These are phyloP conservation scores for Saccharomyces hybrid DNA, from an alignment of 1,139 yeast genomes.

Conservation along the genomic window DNA sequence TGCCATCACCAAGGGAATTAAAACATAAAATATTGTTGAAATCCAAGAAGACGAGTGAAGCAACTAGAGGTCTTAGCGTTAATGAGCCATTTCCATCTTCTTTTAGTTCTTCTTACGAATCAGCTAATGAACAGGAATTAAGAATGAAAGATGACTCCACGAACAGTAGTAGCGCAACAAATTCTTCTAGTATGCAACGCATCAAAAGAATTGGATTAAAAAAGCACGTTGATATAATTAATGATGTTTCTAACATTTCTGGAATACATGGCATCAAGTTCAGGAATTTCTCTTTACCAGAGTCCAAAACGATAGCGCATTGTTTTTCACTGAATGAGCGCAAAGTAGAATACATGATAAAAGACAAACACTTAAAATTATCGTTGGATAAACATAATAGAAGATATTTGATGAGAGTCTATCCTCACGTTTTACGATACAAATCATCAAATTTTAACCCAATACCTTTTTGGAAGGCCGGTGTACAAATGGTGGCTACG, in stretches of 20 bases:
- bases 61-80: neutral
- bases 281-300: slow-evolving; percentile 76
- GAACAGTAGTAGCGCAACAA: slow-evolving; percentile 13
- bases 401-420: slow-evolving; percentile 67
- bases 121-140: slow-evolving; percentile 20
- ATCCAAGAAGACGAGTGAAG: slow-evolving; percentile 50
- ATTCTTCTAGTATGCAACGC: slow-evolving; percentile 24
- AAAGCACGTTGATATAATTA: slow-evolving; percentile 35
- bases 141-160: slow-evolving; percentile 10
- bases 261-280: slow-evolving; percentile 67
- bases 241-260: slow-evolving; percentile 55
- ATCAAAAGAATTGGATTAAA: slow-evolving; percentile 19
- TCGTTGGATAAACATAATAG: slow-evolving; percentile 71
- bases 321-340: slow-evolving; percentile 83
- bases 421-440: slow-evolving; percentile 74
- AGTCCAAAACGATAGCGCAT: slow-evolving; percentile 72
- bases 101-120: slow-evolving; percentile 19
- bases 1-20: slow-evolving; percentile 70
- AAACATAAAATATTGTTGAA: slow-evolving; percentile 66
- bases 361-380: slow-evolving; percentile 46
- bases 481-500: slow-evolving; percentile 91
- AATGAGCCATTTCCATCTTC: slow-evolving; percentile 8
- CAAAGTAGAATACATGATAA: slow-evolving; percentile 51
- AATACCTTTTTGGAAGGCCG: slow-evolving; percentile 67
- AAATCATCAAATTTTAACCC: slow-evolving; percentile 80